These are phyloP conservation scores for Kluyveromyces nonfermentans DNA, from an alignment of 805 yeast species.

Conservation along the genomic window DNA sequence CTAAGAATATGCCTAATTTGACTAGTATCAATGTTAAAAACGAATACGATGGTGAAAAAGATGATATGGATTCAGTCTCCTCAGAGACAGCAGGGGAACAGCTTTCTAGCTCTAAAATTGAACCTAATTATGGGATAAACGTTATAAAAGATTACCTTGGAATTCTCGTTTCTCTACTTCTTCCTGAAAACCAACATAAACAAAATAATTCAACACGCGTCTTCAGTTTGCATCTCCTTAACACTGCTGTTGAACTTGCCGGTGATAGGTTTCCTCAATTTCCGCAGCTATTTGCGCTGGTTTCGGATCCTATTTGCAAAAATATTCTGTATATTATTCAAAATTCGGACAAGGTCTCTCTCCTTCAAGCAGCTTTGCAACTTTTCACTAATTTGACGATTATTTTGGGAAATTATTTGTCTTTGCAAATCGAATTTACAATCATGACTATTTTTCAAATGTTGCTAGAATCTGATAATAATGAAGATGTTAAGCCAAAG, in stretches of 20 bases:
- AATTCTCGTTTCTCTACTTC: slow-evolving; percentile 66
- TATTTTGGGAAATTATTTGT: slow-evolving; percentile 54
- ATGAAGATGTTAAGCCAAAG: slow-evolving; percentile 19
- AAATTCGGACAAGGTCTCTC: slow-evolving; percentile 54
- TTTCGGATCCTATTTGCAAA: slow-evolving; percentile 78
- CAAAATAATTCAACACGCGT: slow-evolving; percentile 83
- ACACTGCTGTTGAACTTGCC: slow-evolving; percentile 71
- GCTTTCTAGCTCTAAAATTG: slow-evolving; percentile 3
- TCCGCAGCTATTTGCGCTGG: slow-evolving; percentile 53
- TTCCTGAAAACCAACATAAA: slow-evolving; percentile 73
- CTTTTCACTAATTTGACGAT: slow-evolving; percentile 64
- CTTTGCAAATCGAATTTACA: slow-evolving; percentile 73
- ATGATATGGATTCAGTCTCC: not conserved
- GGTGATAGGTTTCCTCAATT: slow-evolving; percentile 55
- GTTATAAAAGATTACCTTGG: slow-evolving; percentile 71
- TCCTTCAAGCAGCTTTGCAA: slow-evolving; percentile 68
- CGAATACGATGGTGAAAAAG: slow-evolving; percentile 2
- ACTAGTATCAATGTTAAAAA: slow-evolving; percentile 27
- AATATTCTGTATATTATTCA: slow-evolving; percentile 75
- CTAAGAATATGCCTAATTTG: slow-evolving; percentile 20
- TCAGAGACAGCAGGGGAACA: not conserved
- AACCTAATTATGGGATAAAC: slow-evolving; percentile 54
- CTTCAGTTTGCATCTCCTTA: slow-evolving; percentile 68
- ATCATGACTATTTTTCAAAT: slow-evolving; percentile 54
- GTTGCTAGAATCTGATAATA: slow-evolving; percentile 25